Evolutionary conservation across 2,329 filamentous ascomycete species (phyloP).

Genomic region (Pseudogymnoascus destructans): DNA sequence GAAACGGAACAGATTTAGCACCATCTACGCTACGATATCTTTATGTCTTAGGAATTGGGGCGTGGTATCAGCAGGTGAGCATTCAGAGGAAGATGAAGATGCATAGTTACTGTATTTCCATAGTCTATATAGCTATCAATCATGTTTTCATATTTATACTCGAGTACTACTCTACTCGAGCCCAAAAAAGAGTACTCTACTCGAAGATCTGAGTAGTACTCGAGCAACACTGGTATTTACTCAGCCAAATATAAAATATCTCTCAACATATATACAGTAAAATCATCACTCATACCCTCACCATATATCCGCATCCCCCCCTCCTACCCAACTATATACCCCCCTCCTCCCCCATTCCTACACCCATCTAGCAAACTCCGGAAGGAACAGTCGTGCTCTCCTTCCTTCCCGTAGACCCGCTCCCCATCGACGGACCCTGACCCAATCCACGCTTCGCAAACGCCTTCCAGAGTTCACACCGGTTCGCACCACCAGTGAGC

Average conservation of each 20-base stretch:
- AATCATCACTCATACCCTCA: neutral
- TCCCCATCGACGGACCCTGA: slow-evolving; percentile 9
- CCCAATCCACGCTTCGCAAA: slow-evolving; percentile 47
- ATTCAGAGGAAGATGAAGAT: neutral
- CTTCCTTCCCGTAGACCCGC: neutral
- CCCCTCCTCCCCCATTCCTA: neutral
- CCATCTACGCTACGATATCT: neutral
- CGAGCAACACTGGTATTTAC: neutral
- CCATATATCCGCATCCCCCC: neutral
- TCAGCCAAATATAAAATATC: neutral
- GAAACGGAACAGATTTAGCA: neutral
- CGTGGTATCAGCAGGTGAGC: neutral
- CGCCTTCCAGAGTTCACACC: slow-evolving; percentile 39
- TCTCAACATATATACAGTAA: neutral
- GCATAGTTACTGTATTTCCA: no score
- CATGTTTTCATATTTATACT: no score
- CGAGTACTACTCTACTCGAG: no score
- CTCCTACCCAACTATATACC: neutral
- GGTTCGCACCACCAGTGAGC: slow-evolving; percentile 38
- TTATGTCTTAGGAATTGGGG: neutral
- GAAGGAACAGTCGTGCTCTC: neutral
- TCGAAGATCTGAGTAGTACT: no score
- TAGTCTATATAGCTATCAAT: no score
- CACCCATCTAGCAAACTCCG: neutral
- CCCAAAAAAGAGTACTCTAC: neutral